A percentile compares a stretch with the other conserved stretches of the same genome.
These are phyloP conservation scores for Dysphania ambrosioides DNA, from an alignment of 148 eudicot genomes.

Conservation along the genomic window DNA sequence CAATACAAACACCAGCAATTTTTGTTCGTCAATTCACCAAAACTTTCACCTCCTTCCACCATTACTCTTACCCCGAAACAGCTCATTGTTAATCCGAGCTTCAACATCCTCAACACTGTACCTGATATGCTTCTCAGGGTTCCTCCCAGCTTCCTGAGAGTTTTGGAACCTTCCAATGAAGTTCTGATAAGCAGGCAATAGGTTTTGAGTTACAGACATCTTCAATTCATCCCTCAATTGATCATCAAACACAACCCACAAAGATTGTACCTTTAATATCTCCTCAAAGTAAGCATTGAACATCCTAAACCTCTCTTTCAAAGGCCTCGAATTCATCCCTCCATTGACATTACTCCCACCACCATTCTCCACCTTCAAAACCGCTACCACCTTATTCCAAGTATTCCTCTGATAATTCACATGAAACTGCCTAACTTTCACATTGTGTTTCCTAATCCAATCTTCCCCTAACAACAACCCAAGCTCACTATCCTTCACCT, in stretches of 20 bases:
- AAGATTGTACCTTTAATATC: constrained; percentile 56
- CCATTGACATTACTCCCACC: constrained; percentile 30
- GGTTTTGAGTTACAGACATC: constrained; percentile 39
- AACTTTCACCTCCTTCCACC: constrained; percentile 30
- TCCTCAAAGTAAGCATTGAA: constrained; percentile 77
- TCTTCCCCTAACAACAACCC: constrained; percentile 80
- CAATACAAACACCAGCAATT: constrained; percentile 9
- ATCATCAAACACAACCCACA: constrained; percentile 83
- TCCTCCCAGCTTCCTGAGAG: constrained; percentile 57
- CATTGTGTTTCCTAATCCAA: constrained; percentile 77
- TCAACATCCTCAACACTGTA: constrained; percentile 67
- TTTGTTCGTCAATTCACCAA: constrained; percentile 4
- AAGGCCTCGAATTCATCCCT: constrained; percentile 33
- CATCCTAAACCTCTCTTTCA: constrained; percentile 76
- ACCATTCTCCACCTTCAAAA: constrained; percentile 58
- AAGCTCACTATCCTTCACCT: constrained; percentile 73
- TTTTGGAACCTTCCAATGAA: constrained; percentile 62
- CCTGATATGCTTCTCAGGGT: constrained; percentile 70
- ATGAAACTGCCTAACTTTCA: constrained; percentile 68
- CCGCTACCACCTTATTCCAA: constrained; percentile 73
- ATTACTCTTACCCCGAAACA: constrained; percentile 56
- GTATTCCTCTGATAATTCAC: constrained; percentile 74
- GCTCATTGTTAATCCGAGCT: constrained; percentile 56
- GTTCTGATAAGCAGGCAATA: constrained; percentile 64
- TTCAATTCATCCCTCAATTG: constrained; percentile 73